A percentile compares a stretch with the other conserved stretches of the same genome.
Conservation (phyloP, 345 rosid genomes). For the Hevea brasiliensis region DNA sequence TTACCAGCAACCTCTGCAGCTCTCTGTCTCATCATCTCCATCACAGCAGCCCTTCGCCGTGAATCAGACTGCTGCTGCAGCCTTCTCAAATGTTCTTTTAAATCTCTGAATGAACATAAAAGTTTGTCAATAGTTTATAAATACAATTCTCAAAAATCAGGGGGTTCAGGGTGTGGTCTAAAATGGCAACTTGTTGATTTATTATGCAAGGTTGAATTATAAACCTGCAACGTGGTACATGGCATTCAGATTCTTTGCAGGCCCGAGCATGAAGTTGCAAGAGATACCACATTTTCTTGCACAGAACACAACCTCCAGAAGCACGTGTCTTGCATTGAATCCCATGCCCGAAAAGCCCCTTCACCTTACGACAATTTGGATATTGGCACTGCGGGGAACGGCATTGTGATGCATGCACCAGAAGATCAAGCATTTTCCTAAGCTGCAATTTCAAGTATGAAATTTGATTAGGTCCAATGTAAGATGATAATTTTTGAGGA, state of each 20-base stretch:
- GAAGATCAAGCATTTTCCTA: constrained; percentile 96
- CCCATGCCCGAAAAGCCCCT: constrained; percentile 95
- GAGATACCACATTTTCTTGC: constrained; percentile 99
- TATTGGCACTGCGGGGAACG: constrained; percentile 81
- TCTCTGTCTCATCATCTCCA: constrained; percentile 99
- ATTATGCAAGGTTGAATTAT: constrained; percentile 5
- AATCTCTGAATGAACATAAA: constrained; percentile 62
- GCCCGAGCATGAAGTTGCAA: constrained; percentile 98
- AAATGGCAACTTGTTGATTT: background rate
- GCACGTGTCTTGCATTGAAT: constrained; percentile 84
- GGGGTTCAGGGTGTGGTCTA: background rate
- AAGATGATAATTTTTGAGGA: background rate
- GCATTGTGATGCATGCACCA: constrained; percentile 96
- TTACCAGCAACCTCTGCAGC: constrained; percentile 95
- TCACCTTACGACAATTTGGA: constrained; percentile 96
- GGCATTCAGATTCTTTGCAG: constrained; percentile 92
- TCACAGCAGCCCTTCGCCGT: constrained; percentile 95
- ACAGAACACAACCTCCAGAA: constrained; percentile 89
- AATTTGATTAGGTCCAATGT: constrained; percentile 8
- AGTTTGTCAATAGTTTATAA: constrained; percentile 3
- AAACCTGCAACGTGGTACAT: constrained; percentile 99
- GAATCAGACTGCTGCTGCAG: constrained; percentile 97
- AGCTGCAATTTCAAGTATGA: constrained; percentile 57
- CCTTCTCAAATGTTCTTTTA: constrained; percentile 90
- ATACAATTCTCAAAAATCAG: background rate